Percentiles rank a stretch among this genome's conserved stretches.
These are phyloP conservation scores for Pythium brachiatum DNA, from an alignment of 352 stramenopile genomes.

Conservation along the genomic window DNA sequence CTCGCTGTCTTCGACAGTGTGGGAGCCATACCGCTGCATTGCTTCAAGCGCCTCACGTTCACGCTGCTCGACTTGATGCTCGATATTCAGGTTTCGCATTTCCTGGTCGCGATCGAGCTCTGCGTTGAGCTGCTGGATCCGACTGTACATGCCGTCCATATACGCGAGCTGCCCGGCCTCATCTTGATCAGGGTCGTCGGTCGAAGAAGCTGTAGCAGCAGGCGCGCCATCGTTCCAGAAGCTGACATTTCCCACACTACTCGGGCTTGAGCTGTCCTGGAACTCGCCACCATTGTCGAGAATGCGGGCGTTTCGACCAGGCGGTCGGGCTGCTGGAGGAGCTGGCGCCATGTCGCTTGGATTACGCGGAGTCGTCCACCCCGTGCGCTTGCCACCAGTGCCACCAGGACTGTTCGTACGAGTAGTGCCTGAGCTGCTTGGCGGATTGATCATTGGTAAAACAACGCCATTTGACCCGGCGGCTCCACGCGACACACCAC, in stretches of 20 bases:
- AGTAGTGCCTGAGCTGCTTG: background rate
- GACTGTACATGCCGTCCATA: slow-evolving; percentile 74
- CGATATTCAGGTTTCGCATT: slow-evolving; percentile 16
- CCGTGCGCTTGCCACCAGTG: slow-evolving; percentile 13
- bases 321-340: slow-evolving; percentile 6
- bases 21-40: slow-evolving; percentile 21
- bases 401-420: slow-evolving; percentile 10
- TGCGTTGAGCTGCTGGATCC: slow-evolving; percentile 45
- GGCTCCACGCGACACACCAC: background rate
- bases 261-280: background rate
- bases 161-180: slow-evolving; percentile 49
- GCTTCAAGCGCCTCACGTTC: slow-evolving; percentile 21
- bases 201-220: background rate
- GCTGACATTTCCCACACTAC: background rate
- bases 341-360: background rate
- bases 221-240: slow-evolving; percentile 25
- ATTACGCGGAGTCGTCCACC: slow-evolving; percentile 47
- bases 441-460: slow-evolving; percentile 23
- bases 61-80: slow-evolving; percentile 20
- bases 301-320: slow-evolving; percentile 5
- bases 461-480: slow-evolving; percentile 10
- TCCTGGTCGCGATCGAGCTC: slow-evolving; percentile 48
- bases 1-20: slow-evolving; percentile 22
- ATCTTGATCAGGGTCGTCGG: slow-evolving; percentile 19
- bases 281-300: slow-evolving; percentile 6